Percentiles rank a stretch among this genome's conserved stretches.
Conservation (phyloP, 371 early-diverging fungal genomes). For the Mortierella sp. region DNA sequence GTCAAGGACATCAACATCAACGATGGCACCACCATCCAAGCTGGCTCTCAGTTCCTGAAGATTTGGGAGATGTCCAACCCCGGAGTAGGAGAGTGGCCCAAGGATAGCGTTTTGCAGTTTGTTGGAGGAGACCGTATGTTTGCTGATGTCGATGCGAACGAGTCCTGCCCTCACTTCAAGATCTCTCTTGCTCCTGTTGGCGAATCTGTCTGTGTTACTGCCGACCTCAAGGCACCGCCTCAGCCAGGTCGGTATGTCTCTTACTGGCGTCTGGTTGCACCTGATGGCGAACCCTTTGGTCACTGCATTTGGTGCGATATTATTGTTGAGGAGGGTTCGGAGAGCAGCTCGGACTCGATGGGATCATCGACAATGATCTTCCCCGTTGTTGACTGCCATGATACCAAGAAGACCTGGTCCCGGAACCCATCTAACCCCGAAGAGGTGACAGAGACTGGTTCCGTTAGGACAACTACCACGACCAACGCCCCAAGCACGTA, state of each 20-base stretch:
- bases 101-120: conserved; percentile 67
- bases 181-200: conserved; percentile 65
- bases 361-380: conserved; percentile 59
- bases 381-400: conserved; percentile 43
- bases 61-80: conserved; percentile 81
- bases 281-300: conserved; percentile 75
- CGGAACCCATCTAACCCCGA: neutral
- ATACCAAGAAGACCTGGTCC: conserved; percentile 13
- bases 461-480: neutral
- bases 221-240: conserved; percentile 76
- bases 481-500: neutral
- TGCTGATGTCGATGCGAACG: conserved; percentile 31
- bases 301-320: conserved; percentile 77
- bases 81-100: conserved; percentile 75
- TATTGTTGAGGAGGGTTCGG: conserved; percentile 60
- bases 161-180: conserved; percentile 50
- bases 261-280: conserved; percentile 74
- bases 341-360: conserved; percentile 35
- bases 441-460: neutral
- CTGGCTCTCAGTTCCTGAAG: conserved; percentile 68
- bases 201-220: conserved; percentile 68
- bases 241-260: conserved; percentile 71
- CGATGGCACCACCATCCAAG: conserved; percentile 71
- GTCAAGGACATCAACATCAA: conserved; percentile 78
- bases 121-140: conserved; percentile 68